A percentile compares a stretch with the other conserved stretches of the same genome.
Evolutionary conservation across 139 green algal genomes (phyloP).

Genomic region (Chara braunii): DNA sequence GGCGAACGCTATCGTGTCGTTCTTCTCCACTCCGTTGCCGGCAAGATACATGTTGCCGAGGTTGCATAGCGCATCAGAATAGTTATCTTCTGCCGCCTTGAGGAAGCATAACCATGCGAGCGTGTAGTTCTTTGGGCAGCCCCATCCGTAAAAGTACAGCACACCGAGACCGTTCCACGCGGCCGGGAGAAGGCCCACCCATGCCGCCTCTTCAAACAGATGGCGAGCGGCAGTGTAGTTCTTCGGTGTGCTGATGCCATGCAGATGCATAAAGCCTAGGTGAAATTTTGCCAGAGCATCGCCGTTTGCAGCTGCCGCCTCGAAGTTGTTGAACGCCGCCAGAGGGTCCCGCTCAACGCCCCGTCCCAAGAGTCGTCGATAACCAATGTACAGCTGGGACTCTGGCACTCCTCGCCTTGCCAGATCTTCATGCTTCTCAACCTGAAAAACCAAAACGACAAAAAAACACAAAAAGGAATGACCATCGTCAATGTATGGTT

Average conservation of each 20-base stretch:
- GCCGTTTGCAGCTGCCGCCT: constrained; percentile 46
- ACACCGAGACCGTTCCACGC: constrained; percentile 52
- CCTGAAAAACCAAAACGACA: constrained; percentile 11
- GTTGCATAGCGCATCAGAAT: constrained; percentile 37
- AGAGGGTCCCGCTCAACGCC: constrained; percentile 50
- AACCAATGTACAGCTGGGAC: constrained; percentile 45
- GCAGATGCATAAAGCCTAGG: constrained; percentile 59
- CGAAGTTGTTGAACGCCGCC: constrained; percentile 48
- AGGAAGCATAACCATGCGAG: constrained; percentile 38
- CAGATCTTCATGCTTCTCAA: constrained; percentile 25
- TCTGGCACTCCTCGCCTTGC: constrained; percentile 14
- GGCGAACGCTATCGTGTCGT: neutral
- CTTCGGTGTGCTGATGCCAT: constrained; percentile 38
- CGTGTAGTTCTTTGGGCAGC: constrained; percentile 42
- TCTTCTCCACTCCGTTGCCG: constrained; percentile 11
- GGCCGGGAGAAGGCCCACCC: constrained; percentile 37
- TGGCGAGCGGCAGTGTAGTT: constrained; percentile 43
- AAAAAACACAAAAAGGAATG: neutral
- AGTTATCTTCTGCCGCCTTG: constrained; percentile 23
- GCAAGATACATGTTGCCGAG: constrained; percentile 29
- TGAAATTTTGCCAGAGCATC: constrained; percentile 56
- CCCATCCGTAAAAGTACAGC: constrained; percentile 52
- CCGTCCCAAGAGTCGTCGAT: constrained; percentile 51
- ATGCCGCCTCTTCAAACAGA: constrained; percentile 44
- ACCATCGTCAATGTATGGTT: neutral